Conservation (phyloP, 495 filamentous ascomycete genomes). For the Xylaria telfairii region DNA sequence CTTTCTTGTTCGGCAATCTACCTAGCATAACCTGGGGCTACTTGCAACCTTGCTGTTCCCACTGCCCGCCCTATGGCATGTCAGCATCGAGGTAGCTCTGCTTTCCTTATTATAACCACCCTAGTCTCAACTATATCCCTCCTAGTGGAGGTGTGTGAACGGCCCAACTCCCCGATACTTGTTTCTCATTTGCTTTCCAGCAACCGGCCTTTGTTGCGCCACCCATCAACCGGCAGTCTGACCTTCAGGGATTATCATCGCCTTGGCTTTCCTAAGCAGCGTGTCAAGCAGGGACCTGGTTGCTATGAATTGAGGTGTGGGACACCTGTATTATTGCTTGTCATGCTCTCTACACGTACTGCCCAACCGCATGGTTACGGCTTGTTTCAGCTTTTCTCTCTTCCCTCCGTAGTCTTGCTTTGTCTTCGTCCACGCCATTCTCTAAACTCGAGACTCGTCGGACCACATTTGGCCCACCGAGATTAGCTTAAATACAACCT, state of each 20-base stretch:
- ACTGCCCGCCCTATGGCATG: slow-evolving; percentile 53
- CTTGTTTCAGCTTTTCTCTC: slow-evolving; percentile 56
- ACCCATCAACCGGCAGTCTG: slow-evolving; percentile 43
- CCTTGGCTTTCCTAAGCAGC: slow-evolving; percentile 39
- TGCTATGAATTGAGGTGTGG: slow-evolving; percentile 41
- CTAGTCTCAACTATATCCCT: slow-evolving; percentile 50
- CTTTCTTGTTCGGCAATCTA: slow-evolving; percentile 44
- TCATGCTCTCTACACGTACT: slow-evolving; percentile 47
- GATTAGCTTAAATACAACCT: slow-evolving; percentile 44
- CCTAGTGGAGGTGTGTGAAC: slow-evolving; percentile 41
- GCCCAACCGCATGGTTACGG: slow-evolving; percentile 54
- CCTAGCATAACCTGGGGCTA: slow-evolving; percentile 36
- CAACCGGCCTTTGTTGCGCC: slow-evolving; percentile 41
- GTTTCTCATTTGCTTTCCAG: slow-evolving; percentile 29
- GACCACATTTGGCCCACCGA: slow-evolving; percentile 47
- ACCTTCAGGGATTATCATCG: slow-evolving; percentile 42
- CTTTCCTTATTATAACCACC: slow-evolving; percentile 50
- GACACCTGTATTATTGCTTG: slow-evolving; percentile 49
- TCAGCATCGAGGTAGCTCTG: slow-evolving; percentile 46
- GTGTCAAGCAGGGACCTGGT: slow-evolving; percentile 40
- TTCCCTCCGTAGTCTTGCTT: slow-evolving; percentile 51
- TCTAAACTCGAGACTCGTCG: slow-evolving; percentile 42
- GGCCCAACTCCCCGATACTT: slow-evolving; percentile 37
- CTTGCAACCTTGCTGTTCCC: slow-evolving; percentile 40
- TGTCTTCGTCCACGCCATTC: slow-evolving; percentile 54